These are phyloP conservation scores for Magnolia officinalis DNA, from an alignment of 164 flowering plant species.

Conservation along the genomic window DNA sequence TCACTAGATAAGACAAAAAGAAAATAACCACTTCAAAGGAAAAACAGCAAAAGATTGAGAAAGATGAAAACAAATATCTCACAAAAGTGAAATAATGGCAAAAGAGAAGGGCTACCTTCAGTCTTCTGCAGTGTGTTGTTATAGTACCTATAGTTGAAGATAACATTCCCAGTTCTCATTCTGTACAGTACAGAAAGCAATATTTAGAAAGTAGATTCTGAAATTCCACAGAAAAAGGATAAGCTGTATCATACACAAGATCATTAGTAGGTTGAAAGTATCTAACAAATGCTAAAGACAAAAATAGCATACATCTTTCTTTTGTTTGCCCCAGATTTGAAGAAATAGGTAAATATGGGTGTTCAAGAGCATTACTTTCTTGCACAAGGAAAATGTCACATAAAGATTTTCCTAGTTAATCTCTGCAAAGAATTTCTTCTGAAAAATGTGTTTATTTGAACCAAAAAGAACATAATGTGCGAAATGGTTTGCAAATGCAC, in stretches of 20 bases:
- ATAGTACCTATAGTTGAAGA: conserved; percentile 82
- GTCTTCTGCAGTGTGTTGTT: conserved; percentile 67
- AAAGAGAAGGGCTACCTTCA: conserved; percentile 56
- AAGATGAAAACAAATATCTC: not conserved
- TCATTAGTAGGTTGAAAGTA: no score
- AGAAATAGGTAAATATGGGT: not conserved
- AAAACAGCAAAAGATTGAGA: not conserved
- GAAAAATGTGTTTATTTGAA: not conserved
- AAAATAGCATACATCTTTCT: not conserved
- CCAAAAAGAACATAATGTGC: not conserved
- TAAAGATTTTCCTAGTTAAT: not conserved
- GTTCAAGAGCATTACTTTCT: not conserved
- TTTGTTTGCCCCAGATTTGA: not conserved
- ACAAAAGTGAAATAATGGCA: not conserved
- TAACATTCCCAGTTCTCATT: conserved; percentile 72
- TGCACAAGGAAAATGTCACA: not conserved
- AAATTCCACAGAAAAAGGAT: not conserved
- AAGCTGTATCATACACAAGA: not conserved
- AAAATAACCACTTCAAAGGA: not conserved
- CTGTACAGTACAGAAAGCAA: conserved; percentile 28
- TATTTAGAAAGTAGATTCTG: not conserved
- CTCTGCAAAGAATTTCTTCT: no score
- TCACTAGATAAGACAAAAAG: no score
- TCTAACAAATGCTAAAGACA: not conserved
- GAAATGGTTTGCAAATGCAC: not conserved